A percentile compares a stretch with the other conserved stretches of the same genome.
Evolutionary conservation across 306 rosid species (phyloP).

Genomic region (Chamaecrista fasciculata): DNA sequence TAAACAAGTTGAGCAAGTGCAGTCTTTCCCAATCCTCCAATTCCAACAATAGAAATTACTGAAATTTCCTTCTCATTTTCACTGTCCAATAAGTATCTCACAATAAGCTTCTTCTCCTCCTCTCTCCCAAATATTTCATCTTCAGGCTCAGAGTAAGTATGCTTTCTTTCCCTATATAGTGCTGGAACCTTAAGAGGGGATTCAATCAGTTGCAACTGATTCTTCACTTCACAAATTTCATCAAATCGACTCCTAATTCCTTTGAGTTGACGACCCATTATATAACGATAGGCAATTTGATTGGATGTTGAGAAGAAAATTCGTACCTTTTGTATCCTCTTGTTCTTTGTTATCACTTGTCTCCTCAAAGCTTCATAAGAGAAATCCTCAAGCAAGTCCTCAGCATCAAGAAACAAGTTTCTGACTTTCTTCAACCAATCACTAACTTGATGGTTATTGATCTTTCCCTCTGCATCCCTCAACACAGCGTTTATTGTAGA

Average conservation of each 20-base stretch:
- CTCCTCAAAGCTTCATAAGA: not conserved
- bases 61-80: not conserved
- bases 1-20: constrained; percentile 24
- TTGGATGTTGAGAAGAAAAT: not conserved
- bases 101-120: not conserved
- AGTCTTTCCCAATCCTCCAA: constrained; percentile 31
- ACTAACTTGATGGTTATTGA: not conserved
- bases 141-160: not conserved
- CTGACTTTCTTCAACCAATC: not conserved
- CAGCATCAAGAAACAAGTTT: not conserved
- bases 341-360: not conserved
- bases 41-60: constrained; percentile 1
- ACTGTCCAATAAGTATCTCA: rapidly evolving
- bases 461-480: not conserved
- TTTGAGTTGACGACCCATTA: not conserved
- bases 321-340: not conserved
- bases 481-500: not conserved
- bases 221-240: not conserved
- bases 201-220: not conserved
- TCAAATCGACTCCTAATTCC: not conserved
- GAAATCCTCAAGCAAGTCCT: not conserved
- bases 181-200: too few relatives aligned
- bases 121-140: not conserved
- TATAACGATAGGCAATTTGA: not conserved
- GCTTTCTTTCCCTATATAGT: not conserved